phyloP scores from a whole-genome alignment of 768 basidiomycete species.

The Gloeostereum incarnatum region DNA sequence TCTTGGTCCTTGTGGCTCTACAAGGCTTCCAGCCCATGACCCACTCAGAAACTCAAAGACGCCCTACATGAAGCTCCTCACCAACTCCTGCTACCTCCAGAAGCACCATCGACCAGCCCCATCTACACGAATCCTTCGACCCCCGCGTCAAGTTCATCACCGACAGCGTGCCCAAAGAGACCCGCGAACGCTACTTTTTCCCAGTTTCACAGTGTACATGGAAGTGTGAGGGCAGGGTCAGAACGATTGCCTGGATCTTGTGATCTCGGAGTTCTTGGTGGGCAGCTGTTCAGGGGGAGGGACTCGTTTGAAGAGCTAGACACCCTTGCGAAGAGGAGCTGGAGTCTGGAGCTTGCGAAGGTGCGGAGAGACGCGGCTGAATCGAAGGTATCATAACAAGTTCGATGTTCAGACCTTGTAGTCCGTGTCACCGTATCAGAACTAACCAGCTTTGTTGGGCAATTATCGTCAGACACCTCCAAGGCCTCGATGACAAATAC shows the following conservation, averaged over 20 bases:
- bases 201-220: no score
- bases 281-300: constrained; percentile 43
- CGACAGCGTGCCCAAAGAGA: constrained; percentile 24
- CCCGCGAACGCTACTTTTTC: constrained; percentile 34
- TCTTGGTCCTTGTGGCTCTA: constrained; percentile 62
- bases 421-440: no score
- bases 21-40: constrained; percentile 58
- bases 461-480: no score
- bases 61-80: constrained; percentile 42
- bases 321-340: no score
- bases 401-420: no score
- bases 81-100: constrained; percentile 37
- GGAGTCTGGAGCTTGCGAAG: no score
- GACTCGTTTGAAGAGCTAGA: constrained; percentile 33
- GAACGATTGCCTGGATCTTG: constrained; percentile 36
- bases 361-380: no score
- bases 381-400: no score
- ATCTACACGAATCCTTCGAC: constrained; percentile 35
- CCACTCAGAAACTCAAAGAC: constrained; percentile 38
- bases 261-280: constrained; percentile 43
- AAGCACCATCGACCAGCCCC: constrained; percentile 31
- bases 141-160: constrained; percentile 39
- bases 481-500: no score
- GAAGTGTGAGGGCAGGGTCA: constrained; percentile 28
- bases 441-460: no score